phyloP scores from a whole-genome alignment of 176 grass and related monocot species.

The Juncus effusus region DNA sequence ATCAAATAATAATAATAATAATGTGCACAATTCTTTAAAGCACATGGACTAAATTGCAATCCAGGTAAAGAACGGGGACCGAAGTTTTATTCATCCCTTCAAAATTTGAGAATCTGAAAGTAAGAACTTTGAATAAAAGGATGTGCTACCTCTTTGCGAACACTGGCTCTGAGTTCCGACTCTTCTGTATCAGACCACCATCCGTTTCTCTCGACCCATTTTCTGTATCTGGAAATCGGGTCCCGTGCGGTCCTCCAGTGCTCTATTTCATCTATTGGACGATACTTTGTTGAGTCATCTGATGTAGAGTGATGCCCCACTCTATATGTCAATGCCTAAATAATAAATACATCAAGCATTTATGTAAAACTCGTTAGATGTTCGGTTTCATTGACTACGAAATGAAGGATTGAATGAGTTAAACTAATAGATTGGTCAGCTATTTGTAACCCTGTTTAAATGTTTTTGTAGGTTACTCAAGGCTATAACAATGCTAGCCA shows the following conservation, averaged over 20 bases:
- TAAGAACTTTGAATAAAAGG: background rate
- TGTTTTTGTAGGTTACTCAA: too few species aligned
- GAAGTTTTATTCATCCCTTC: too few species aligned
- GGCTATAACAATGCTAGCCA: too few species aligned
- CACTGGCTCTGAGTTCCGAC: conserved; percentile 59
- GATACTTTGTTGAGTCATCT: conserved; percentile 95
- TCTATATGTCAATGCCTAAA: conserved; percentile 87
- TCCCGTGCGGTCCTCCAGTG: conserved; percentile 83
- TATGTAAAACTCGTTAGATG: too few species aligned
- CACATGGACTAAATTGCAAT: too few species aligned
- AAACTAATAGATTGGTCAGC: too few species aligned
- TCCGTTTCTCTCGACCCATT: conserved; percentile 84
- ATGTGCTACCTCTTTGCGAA: conserved; percentile 65
- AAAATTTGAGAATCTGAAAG: too few species aligned
- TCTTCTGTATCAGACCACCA: conserved; percentile 89
- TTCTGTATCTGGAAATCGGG: conserved; percentile 84
- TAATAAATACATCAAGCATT: conserved; percentile 6
- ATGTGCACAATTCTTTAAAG: too few species aligned
- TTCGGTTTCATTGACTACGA: too few species aligned
- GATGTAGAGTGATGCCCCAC: conserved; percentile 97
- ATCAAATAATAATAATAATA: background rate
- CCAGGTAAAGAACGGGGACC: too few species aligned
- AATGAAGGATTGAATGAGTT: too few species aligned
- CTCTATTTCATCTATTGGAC: conserved; percentile 80
- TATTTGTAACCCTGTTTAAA: too few species aligned